Base-by-base conservation (phyloP, 2,329 filamentous ascomycete species). In the Davidsoniella virescens region DNA sequence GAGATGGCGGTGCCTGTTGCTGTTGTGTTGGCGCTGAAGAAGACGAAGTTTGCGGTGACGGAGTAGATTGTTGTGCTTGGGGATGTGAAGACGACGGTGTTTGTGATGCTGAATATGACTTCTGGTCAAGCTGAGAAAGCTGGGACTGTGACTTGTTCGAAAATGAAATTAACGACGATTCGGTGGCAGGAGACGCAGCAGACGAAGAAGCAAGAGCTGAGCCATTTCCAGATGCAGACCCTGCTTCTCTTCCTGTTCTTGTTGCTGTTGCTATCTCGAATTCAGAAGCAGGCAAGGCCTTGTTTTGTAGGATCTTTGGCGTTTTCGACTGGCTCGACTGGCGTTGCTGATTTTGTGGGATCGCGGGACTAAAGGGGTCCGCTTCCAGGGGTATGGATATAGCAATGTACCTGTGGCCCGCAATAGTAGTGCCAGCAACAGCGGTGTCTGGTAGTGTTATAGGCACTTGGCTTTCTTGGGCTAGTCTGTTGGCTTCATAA, bases 311-410 rank as follows among this genome's bases (percentile, higher is more conserved):
- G 26, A 12, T 33, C 26, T 33, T 33, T 39, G 43, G n/a, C 14
- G 43, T 29, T 51, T 29, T 8, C 26, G 26, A 33, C 14, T 50
- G 42, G 10, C 18, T 8, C 26, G 26, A 33, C 14, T 50, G 42
- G 10, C 25, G 40, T 50, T 52, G 41, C 54, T 51, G 26, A 33
- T 33, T 33, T 12, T 9, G 26, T 33, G 26, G 26, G 26, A 33
- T 33, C 26, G 26, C 26, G 10, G 58, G 55, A 2, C 63, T 65
- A 41, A 70, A 61, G 18, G 72, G 67, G 4, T 67, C 68, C 52
- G 73, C 63, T 55, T 75, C 67, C 10, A 70, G 53, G 1, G 76
- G 75, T 42, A 79, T 77, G 0, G 75, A 77, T 47, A 79, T 79
- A 52, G 75, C 73, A 55, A 80, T 78, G 56, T 79, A 71, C 4